Percentiles rank a stretch among this genome's conserved stretches.
Conservation (phyloP, 495 filamentous ascomycete genomes). For the Trichoderma erinaceum region DNA sequence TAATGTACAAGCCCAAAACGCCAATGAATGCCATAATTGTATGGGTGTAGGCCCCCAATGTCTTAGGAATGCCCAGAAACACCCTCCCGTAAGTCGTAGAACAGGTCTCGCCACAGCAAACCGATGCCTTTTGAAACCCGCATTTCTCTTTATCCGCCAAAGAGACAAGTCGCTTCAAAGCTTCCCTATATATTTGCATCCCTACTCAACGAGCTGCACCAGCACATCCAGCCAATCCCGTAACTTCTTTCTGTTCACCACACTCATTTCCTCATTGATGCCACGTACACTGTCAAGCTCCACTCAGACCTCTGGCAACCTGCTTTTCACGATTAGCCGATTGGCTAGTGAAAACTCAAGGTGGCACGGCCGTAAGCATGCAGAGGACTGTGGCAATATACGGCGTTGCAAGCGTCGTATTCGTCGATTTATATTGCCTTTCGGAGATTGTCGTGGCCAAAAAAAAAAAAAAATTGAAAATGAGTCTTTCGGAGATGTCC, state of each 20-base stretch:
- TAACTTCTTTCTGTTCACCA: not conserved
- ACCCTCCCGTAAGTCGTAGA: not conserved
- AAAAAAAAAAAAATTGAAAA: not conserved
- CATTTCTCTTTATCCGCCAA: not conserved
- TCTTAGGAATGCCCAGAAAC: not conserved
- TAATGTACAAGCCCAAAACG: conserved; percentile 3
- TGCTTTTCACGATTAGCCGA: not conserved
- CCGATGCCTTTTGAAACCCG: not conserved
- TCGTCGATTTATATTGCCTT: not conserved
- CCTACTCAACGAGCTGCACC: not conserved
- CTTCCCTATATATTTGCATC: not conserved
- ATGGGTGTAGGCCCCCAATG: not conserved
- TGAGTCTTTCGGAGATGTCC: not conserved
- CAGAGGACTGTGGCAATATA: not conserved
- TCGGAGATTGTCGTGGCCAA: not conserved
- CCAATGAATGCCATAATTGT: conserved; percentile 2
- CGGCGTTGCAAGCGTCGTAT: not conserved
- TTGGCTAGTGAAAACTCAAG: not conserved
- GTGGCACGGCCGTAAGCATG: not conserved
- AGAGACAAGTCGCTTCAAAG: not conserved
- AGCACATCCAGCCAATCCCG: not conserved
- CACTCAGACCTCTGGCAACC: not conserved
- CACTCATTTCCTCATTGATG: not conserved
- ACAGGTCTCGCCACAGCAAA: not conserved
- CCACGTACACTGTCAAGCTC: not conserved